Conservation (phyloP, 2,329 filamentous ascomycete species). For the Tolypocladium nubicola region DNA sequence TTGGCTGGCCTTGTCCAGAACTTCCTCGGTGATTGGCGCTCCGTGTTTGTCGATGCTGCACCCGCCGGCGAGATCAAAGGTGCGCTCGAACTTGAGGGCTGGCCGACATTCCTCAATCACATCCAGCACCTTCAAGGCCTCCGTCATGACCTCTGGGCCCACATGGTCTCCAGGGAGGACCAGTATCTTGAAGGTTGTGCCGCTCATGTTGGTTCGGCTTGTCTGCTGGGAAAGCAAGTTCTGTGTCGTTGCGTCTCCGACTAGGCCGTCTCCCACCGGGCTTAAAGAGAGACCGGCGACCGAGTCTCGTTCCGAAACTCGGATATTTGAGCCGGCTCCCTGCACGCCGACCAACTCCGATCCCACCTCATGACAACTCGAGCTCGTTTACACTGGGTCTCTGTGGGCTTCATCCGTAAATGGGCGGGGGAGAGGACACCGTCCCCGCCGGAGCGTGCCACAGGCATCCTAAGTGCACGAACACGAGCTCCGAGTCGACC, state of each 20-base stretch:
- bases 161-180: conserved; percentile 35
- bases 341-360: no score
- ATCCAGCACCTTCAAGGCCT: conserved; percentile 35
- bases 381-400: no score
- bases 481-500: neutral
- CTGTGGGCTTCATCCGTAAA: neutral
- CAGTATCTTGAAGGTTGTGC: conserved; percentile 21
- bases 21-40: conserved; percentile 29
- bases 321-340: neutral
- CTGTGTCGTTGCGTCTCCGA: neutral
- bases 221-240: neutral
- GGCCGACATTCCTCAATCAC: conserved; percentile 23
- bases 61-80: conserved; percentile 18
- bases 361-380: no score
- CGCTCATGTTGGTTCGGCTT: neutral
- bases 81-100: conserved; percentile 16
- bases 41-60: conserved; percentile 33
- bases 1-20: conserved; percentile 26
- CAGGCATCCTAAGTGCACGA: neutral
- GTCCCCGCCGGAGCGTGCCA: neutral
- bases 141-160: conserved; percentile 33
- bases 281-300: neutral
- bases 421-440: neutral
- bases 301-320: neutral
- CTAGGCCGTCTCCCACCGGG: neutral